Base-by-base conservation (phyloP, 495 filamentous ascomycete species). In the Xylaria cubensis region DNA sequence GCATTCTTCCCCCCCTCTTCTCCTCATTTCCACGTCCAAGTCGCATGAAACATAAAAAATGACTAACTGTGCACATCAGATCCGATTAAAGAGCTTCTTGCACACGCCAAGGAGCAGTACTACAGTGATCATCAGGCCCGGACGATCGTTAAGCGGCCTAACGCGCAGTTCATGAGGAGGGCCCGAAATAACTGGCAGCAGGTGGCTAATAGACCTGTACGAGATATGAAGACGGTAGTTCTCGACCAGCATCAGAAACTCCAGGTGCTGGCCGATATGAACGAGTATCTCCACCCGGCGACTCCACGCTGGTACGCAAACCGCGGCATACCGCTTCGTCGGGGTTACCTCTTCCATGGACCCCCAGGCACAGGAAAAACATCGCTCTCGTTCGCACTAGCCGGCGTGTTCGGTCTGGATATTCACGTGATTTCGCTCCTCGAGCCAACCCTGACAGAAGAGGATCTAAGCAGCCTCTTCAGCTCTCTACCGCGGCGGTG, bases 301-400 rank as follows among this genome's bases (percentile, higher is more conserved):
- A 94, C 91, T 2, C 84, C 90, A 8, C 82, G 85, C 19, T 96
- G 92, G 93, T 96, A 96, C 73, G 89, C 91, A 0, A 90, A 90
- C 62, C 86, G 93, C 0, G 94, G 95, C n/a, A 97, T 98, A 69
- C 95, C 95, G 0, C 93, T 97, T 65, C 89, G 95, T 2, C 86
- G 95, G 36, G 95, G 95, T 0, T 98, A 97, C 79, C 86, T 98
- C 8, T 90, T 98, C 42, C 85, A 92, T 72, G 92, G 92, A 0
- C 90, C 91, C 0, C 92, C 91, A 3, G 92, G 92, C 3, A 92
- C 90, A 0, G 89, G 89, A 15, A 90, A 91, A 74, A 89, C 87
- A 1, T 86, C 84, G 2, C 76, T 90, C 3, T 87, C 87, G 9
- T 92, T 92, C 73, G 91, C 91, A 0, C 80, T 92, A 3, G 91